phyloP scores from a whole-genome alignment of 371 early-diverging fungal genomes.

The Actinomucor elegans region DNA sequence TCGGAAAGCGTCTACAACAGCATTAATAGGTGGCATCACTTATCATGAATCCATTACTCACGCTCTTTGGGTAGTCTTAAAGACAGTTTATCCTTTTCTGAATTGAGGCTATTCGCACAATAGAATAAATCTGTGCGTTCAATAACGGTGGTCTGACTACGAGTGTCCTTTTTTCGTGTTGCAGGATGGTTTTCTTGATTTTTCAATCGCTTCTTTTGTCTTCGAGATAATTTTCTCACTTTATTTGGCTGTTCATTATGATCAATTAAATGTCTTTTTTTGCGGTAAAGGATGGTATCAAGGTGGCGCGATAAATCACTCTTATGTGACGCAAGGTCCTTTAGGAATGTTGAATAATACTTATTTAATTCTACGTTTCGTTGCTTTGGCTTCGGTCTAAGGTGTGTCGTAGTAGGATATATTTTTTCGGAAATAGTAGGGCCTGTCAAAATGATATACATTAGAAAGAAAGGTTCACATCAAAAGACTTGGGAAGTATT shows the following conservation, averaged over 20 bases:
- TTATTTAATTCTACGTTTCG: not conserved
- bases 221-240: not conserved
- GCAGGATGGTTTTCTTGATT: not conserved
- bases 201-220: not conserved
- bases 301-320: not conserved
- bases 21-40: too few relatives aligned
- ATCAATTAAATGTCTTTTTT: not conserved
- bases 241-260: not conserved
- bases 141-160: not conserved
- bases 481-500: too few relatives aligned
- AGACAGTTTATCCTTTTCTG: not conserved
- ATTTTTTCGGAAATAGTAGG: too few relatives aligned
- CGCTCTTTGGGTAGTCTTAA: not conserved
- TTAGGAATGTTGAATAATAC: not conserved
- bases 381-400: not conserved
- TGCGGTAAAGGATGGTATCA: not conserved
- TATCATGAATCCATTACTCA: not conserved
- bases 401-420: too few relatives aligned
- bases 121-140: not conserved
- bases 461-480: too few relatives aligned
- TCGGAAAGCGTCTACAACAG: not conserved
- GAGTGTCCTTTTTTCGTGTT: not conserved
- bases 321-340: not conserved
- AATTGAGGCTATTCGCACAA: not conserved
- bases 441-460: too few relatives aligned